Conservation (phyloP, 2,329 filamentous ascomycete species). For the Fusarium temperatum region DNA sequence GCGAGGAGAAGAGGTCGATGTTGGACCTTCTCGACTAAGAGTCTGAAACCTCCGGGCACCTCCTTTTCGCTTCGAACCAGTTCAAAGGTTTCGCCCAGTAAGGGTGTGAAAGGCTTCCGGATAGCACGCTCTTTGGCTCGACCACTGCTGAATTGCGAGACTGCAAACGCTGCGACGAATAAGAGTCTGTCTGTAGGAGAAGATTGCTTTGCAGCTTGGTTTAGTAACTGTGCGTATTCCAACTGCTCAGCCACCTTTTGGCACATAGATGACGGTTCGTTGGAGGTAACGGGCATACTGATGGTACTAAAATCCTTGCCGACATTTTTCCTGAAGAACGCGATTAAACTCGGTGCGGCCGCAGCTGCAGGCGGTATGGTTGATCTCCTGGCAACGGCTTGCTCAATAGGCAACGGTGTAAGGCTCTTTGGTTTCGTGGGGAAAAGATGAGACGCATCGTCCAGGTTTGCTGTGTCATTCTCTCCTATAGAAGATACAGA, state of each 20-base stretch:
- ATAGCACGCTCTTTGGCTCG: slow-evolving; percentile 90
- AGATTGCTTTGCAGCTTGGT: slow-evolving; percentile 73
- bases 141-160: slow-evolving; percentile 83
- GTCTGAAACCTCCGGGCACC: slow-evolving; percentile 77
- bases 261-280: slow-evolving; percentile 88
- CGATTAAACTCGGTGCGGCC: slow-evolving; percentile 88
- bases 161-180: slow-evolving; percentile 88
- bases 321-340: slow-evolving; percentile 95
- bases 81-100: slow-evolving; percentile 96
- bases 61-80: slow-evolving; percentile 85
- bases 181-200: slow-evolving; percentile 76
- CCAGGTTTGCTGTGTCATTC: slow-evolving; percentile 65
- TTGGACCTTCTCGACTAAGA: slow-evolving; percentile 94
- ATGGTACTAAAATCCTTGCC: slow-evolving; percentile 97
- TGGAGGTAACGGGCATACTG: slow-evolving; percentile 96
- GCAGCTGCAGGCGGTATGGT: slow-evolving; percentile 79
- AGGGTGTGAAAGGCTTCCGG: slow-evolving; percentile 96
- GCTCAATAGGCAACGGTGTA: slow-evolving; percentile 76
- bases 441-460: slow-evolving; percentile 72
- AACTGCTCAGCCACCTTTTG: slow-evolving; percentile 91
- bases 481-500: slow-evolving; percentile 69
- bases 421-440: slow-evolving; percentile 80
- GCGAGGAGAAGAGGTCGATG: slow-evolving; percentile 93
- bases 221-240: slow-evolving; percentile 88
- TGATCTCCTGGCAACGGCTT: slow-evolving; percentile 70